Conservation (phyloP, 306 rosid genomes). For the Gillenia trifoliata region DNA sequence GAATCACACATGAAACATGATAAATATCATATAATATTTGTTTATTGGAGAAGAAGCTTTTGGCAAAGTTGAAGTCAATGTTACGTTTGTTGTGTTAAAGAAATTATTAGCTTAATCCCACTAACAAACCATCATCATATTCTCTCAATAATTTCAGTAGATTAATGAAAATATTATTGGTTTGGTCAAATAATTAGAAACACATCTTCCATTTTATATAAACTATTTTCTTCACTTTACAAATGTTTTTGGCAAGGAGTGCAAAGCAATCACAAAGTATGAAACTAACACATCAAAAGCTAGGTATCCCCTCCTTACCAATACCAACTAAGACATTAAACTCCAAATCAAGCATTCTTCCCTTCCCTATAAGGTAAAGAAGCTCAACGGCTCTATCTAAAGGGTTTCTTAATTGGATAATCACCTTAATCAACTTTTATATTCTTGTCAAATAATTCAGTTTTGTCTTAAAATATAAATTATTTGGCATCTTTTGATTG, state of each 20-base stretch:
- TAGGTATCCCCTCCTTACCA: background rate
- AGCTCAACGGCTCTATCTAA: background rate
- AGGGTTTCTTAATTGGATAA: background rate
- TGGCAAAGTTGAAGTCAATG: background rate
- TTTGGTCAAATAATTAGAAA: background rate
- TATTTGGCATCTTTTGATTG: too few species aligned
- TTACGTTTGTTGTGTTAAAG: background rate
- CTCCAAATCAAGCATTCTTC: conserved; percentile 13
- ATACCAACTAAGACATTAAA: background rate
- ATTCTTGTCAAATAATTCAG: background rate
- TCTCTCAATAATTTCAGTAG: background rate
- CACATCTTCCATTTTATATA: background rate
- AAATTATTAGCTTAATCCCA: background rate
- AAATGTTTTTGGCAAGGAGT: background rate
- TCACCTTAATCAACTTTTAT: background rate
- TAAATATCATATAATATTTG: too few species aligned
- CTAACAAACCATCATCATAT: background rate
- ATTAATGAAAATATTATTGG: background rate
- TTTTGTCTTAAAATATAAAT: too few species aligned
- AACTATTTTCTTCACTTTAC: background rate
- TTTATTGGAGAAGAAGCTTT: background rate
- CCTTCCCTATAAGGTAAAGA: conserved; percentile 12
- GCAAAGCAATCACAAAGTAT: too few species aligned
- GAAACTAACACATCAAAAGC: background rate
- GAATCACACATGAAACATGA: background rate